Conservation (phyloP, 2,329 filamentous ascomycete species). For the Colletotrichum paranaense region DNA sequence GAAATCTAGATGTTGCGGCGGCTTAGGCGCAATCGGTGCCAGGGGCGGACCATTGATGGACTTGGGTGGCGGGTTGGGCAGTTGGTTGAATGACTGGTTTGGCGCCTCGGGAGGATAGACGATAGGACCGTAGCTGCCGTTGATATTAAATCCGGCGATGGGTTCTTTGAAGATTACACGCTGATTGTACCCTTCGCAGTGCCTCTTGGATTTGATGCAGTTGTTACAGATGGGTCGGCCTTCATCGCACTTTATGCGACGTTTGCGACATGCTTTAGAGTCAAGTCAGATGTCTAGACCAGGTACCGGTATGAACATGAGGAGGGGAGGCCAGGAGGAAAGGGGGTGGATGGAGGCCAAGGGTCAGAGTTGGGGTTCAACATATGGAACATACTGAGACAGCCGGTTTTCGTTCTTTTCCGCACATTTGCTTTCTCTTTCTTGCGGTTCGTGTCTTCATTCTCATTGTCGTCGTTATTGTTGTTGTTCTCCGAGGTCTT, state of each 20-base stretch:
- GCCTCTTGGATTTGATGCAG: conserved; percentile 86
- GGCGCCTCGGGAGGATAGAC: conserved; percentile 58
- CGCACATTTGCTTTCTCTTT: conserved; percentile 57
- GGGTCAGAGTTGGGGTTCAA: not conserved
- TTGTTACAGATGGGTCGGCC: conserved; percentile 85
- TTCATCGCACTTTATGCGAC: conserved; percentile 97
- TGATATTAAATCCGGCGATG: conserved; percentile 65
- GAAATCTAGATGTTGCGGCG: conserved; percentile 51
- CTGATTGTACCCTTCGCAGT: conserved; percentile 87
- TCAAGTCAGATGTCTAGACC: conserved; percentile 19
- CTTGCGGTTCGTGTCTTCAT: conserved; percentile 57
- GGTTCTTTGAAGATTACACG: conserved; percentile 84
- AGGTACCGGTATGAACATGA: not conserved
- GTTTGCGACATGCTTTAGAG: conserved; percentile 82
- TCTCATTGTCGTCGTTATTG: conserved; percentile 48
- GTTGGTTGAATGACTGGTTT: conserved; percentile 57
- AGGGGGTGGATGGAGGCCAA: not conserved
- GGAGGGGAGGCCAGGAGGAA: not conserved
- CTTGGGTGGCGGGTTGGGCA: conserved; percentile 54
- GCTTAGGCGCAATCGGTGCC: conserved; percentile 65
- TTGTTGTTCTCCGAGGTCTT: conserved; percentile 47
- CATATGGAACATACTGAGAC: conserved; percentile 74
- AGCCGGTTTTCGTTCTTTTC: conserved; percentile 91
- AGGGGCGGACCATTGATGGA: conserved; percentile 51
- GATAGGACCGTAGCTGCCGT: conserved; percentile 57